These are phyloP conservation scores for Cyberlindnera xylosilytica DNA, from an alignment of 805 yeast genomes.

Conservation along the genomic window DNA sequence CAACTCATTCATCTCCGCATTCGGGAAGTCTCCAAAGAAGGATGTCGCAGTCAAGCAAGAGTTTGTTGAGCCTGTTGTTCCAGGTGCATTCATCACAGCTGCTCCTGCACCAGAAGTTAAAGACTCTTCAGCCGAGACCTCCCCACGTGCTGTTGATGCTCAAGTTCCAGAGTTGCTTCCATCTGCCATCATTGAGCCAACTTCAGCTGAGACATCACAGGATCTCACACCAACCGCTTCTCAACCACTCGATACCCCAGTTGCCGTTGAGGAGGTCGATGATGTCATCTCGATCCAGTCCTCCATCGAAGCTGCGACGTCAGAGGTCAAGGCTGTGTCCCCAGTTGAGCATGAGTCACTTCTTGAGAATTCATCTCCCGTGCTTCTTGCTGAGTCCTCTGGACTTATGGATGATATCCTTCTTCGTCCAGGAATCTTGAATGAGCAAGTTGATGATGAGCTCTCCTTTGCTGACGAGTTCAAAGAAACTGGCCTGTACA, in stretches of 20 bases:
- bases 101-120: background rate
- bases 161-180: background rate
- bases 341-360: slow-evolving; percentile 12
- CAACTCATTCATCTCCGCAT: slow-evolving; percentile 18
- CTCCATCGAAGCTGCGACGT: slow-evolving; percentile 7
- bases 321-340: background rate
- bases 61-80: background rate
- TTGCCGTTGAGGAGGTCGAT: background rate
- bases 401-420: slow-evolving; percentile 5
- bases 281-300: slow-evolving; percentile 13
- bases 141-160: background rate
- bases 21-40: slow-evolving; percentile 9
- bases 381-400: slow-evolving; percentile 2
- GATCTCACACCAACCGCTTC: background rate
- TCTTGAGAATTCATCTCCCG: slow-evolving; percentile 11
- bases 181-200: too few relatives aligned
- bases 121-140: background rate
- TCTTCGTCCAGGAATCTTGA: slow-evolving; percentile 11
- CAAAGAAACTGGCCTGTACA: slow-evolving; percentile 16
- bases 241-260: background rate
- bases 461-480: slow-evolving; percentile 20
- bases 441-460: slow-evolving; percentile 5
- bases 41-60: slow-evolving; percentile 3
- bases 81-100: background rate
- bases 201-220: background rate